These are phyloP conservation scores for Plasmodium ovale DNA, from an alignment of 169 alveolate species.

Conservation along the genomic window DNA sequence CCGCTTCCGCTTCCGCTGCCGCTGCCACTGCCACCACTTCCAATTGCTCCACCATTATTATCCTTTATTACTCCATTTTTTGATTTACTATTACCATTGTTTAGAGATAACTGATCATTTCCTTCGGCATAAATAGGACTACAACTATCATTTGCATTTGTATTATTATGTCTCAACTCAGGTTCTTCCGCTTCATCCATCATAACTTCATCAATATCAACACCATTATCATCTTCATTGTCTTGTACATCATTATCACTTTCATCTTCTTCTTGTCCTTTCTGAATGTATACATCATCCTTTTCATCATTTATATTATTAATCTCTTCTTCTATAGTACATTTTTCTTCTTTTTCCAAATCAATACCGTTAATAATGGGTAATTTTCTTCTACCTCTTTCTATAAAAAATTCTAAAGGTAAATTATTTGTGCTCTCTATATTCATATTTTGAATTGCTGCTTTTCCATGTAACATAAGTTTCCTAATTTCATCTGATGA, in stretches of 20 bases:
- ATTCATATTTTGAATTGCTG: constrained; percentile 85
- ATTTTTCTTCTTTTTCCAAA: constrained; percentile 59
- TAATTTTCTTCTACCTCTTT: constrained; percentile 77
- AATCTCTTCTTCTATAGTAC: constrained; percentile 71
- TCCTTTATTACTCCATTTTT: not conserved
- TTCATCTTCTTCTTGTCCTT: constrained; percentile 53
- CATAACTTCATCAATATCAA: constrained; percentile 84
- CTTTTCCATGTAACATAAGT: constrained; percentile 89
- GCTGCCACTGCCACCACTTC: not conserved
- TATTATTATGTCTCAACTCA: constrained; percentile 8
- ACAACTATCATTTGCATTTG: not conserved
- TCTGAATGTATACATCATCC: constrained; percentile 19
- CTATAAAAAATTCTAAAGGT: constrained; percentile 76
- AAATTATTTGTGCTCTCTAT: constrained; percentile 77
- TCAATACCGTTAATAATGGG: constrained; percentile 78
- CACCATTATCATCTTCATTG: constrained; percentile 76
- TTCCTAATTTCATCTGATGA: constrained; percentile 88
- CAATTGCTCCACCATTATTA: not conserved
- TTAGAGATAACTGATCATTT: constrained; percentile 10
- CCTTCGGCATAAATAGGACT: constrained; percentile 31
- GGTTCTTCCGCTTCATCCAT: constrained; percentile 77
- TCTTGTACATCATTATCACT: constrained; percentile 68
- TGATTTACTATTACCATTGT: not conserved
- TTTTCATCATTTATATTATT: constrained; percentile 57
- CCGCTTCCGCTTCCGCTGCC: not conserved